phyloP scores from a whole-genome alignment of 305 asterid species.

The Fraxinus ornus region DNA sequence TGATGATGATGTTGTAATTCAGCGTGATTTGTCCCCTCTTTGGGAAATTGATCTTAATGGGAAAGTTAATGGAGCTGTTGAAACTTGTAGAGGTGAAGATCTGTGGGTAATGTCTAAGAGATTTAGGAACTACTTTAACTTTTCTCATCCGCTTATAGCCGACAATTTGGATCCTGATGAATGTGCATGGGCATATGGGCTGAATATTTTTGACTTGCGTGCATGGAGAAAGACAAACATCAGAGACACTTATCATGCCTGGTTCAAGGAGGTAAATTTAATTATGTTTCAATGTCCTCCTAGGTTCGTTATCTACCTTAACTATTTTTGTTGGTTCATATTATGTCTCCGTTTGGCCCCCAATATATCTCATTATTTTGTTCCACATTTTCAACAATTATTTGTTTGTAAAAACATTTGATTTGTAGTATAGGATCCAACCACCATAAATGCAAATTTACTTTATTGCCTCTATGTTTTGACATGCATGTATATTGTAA shows the following conservation, averaged over 20 bases:
- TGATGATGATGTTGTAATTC: slow-evolving; percentile 87
- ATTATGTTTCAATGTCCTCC: not conserved
- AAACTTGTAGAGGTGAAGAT: slow-evolving; percentile 97
- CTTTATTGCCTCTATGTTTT: not conserved
- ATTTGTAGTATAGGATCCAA: not conserved
- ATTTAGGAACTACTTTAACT: slow-evolving; percentile 89
- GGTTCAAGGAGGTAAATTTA: slow-evolving; percentile 81
- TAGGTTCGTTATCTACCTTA: not conserved
- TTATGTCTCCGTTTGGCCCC: not conserved
- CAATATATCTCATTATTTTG: not conserved
- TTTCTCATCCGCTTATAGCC: slow-evolving; percentile 82
- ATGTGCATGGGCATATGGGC: slow-evolving; percentile 99
- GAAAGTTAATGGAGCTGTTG: slow-evolving; percentile 97
- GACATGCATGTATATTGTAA: not conserved
- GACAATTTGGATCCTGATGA: slow-evolving; percentile 86
- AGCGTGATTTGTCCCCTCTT: slow-evolving; percentile 85
- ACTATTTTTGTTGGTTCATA: not conserved
- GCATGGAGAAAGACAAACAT: slow-evolving; percentile 80
- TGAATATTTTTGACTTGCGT: slow-evolving; percentile 88
- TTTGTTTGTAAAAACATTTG: not conserved
- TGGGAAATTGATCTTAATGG: slow-evolving; percentile 88
- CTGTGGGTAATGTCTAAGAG: slow-evolving; percentile 96
- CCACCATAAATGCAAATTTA: not conserved
- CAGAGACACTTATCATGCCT: slow-evolving; percentile 80
- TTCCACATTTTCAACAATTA: not conserved